These are phyloP conservation scores for Harringtonia aguacate DNA, from an alignment of 2,329 filamentous ascomycete species.

Conservation along the genomic window DNA sequence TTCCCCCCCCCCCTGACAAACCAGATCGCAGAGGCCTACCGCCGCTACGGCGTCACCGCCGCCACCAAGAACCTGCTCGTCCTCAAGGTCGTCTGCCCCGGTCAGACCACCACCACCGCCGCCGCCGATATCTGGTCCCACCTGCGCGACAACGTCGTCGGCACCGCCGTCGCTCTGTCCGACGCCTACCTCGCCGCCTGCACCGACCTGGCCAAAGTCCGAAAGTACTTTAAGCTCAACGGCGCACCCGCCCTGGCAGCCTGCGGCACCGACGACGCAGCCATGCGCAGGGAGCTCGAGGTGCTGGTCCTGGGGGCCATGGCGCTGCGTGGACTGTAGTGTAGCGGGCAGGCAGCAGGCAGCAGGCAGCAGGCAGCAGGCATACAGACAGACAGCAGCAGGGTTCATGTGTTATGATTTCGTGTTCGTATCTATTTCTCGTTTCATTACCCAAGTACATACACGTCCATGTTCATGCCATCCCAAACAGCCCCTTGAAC, in stretches of 20 bases:
- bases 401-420: neutral
- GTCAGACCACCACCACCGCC: conserved; percentile 21
- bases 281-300: conserved; percentile 48
- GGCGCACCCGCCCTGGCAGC: conserved; percentile 34
- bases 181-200: conserved; percentile 50
- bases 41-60: conserved; percentile 71
- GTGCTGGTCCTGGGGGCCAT: conserved; percentile 63
- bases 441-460: neutral
- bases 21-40: conserved; percentile 86
- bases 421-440: neutral
- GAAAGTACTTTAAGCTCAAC: conserved; percentile 81
- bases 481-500: conserved; percentile 29
- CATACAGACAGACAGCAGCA: too few relatives aligned
- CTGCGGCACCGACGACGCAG: conserved; percentile 23
- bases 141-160: conserved; percentile 50
- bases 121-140: conserved; percentile 46
- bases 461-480: conserved; percentile 9
- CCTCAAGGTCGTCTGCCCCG: conserved; percentile 60
- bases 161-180: conserved; percentile 44
- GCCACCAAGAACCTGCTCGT: conserved; percentile 63
- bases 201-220: conserved; percentile 58
- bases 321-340: conserved; percentile 55
- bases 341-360: too few relatives aligned
- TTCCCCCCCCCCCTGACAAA: neutral
- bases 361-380: too few relatives aligned